Conservation (phyloP, 192 early-diverging fungal species). For the Geosiphon pyriformis region DNA sequence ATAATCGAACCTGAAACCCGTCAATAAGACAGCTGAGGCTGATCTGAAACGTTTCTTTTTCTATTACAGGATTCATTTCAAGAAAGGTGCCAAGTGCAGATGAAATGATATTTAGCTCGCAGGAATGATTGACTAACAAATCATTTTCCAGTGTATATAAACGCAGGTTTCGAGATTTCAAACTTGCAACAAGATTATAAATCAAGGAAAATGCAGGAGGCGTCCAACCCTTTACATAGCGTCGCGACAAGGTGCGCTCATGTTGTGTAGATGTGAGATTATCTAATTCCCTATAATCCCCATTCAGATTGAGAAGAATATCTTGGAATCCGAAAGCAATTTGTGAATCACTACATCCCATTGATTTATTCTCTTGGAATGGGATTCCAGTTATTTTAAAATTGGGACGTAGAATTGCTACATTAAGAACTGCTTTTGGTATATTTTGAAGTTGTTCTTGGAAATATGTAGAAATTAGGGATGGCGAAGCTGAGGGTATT, state of each 20-base stretch:
- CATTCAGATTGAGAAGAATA: slow-evolving; percentile 14
- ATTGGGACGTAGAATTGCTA: neutral
- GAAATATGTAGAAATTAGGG: neutral
- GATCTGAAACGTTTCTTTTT: slow-evolving; percentile 9
- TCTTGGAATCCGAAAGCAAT: slow-evolving; percentile 18
- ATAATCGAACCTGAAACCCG: slow-evolving; percentile 6
- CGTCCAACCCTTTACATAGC: slow-evolving; percentile 15
- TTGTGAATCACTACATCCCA: neutral
- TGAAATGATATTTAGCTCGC: slow-evolving; percentile 1
- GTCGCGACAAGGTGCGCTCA: slow-evolving; percentile 6
- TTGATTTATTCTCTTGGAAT: too few species aligned
- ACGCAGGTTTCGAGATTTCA: slow-evolving; percentile 8
- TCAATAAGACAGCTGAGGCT: slow-evolving; percentile 6
- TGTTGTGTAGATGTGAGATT: neutral
- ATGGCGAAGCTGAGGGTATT: neutral
- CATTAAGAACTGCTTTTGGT: slow-evolving; percentile 5
- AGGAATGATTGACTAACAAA: slow-evolving; percentile 12
- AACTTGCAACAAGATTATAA: slow-evolving; percentile 22
- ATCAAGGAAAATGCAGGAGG: slow-evolving; percentile 11
- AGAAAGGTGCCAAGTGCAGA: slow-evolving; percentile 1
- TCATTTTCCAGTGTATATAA: slow-evolving; percentile 12
- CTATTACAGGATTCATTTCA: neutral
- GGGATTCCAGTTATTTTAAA: slow-evolving; percentile 15
- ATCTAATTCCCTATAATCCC: slow-evolving; percentile 21
- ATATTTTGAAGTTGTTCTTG: neutral